Conservation (phyloP, 495 filamentous ascomycete species). For the Elaphomyces granulatus region DNA sequence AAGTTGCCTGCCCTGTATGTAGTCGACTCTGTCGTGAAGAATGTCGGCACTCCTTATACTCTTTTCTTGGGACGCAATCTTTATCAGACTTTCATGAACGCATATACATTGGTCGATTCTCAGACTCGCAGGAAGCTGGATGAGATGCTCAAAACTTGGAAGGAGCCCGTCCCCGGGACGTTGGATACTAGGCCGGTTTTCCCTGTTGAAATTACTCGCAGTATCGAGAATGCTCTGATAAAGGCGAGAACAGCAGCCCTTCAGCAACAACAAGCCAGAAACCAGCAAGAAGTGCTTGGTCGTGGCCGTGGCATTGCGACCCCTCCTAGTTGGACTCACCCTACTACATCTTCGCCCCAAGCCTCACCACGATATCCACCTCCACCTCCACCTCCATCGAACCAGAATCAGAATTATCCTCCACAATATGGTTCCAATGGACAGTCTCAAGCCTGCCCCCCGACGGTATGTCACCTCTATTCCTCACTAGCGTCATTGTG, state of each 20-base stretch:
- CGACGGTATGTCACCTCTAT: slow-evolving; percentile 17
- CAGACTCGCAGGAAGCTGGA: slow-evolving; percentile 78
- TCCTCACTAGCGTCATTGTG: no score
- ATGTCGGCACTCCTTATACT: slow-evolving; percentile 94
- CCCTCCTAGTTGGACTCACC: slow-evolving; percentile 44
- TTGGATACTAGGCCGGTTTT: slow-evolving; percentile 82
- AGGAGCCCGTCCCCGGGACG: slow-evolving; percentile 86
- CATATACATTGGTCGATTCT: slow-evolving; percentile 75
- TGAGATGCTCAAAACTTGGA: slow-evolving; percentile 97
- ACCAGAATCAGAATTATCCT: slow-evolving; percentile 9
- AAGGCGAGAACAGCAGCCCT: slow-evolving; percentile 67
- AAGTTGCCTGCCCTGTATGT: slow-evolving; percentile 95
- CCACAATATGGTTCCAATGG: slow-evolving; percentile 22
- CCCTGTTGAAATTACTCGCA: slow-evolving; percentile 62
- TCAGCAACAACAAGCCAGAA: slow-evolving; percentile 52
- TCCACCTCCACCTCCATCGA: slow-evolving; percentile 10
- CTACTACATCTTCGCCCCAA: slow-evolving; percentile 51
- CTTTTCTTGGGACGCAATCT: slow-evolving; percentile 84
- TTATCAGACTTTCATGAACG: slow-evolving; percentile 89
- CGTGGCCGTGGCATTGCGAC: slow-evolving; percentile 40
- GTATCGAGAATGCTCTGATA: slow-evolving; percentile 87
- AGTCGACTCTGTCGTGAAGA: slow-evolving; percentile 95
- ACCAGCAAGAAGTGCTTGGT: slow-evolving; percentile 47
- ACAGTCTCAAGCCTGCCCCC: slow-evolving; percentile 18
- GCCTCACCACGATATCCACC: slow-evolving; percentile 26